Evolutionary conservation across 495 filamentous ascomycete genomes (phyloP), one percentile per base, ranked within the genome.

Genomic region (Trichoderma reesei): DNA sequence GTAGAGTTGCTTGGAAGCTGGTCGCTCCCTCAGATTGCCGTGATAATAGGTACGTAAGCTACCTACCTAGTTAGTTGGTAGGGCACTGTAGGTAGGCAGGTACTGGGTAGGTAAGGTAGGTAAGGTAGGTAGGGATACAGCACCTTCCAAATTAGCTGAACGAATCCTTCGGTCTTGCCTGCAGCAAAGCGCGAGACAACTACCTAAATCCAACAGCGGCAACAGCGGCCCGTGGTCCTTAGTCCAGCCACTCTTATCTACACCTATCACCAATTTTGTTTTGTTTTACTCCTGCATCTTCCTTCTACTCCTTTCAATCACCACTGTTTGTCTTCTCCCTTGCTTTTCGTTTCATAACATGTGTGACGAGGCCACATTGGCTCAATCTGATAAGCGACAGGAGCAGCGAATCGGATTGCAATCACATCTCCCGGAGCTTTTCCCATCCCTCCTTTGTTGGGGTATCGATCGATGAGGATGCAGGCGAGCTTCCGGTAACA

Each of bases 141-240:
- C 26, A 26, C 26, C 26, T 26, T 26, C 26, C 26, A 26, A 26
- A 26, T 26, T 26, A 26, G 26, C 26, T 26, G 26, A 26, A 26
- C 26, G 26, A 26, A 26, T 26, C 26, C 26, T 26, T 26, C 20
- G n/a, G n/a, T 31, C 44, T 48, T 48, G 44, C 44, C 44, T 48
- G 44, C 44, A 5, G 42, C 16, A 14, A 13, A 14, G 11, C 3
- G 16, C 4, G 16, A 39, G 6, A 39, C 38, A 39, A 39, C 38
- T 11, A 10, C 51, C 51, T 14, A 34, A 20, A 56, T 20, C 16
- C 51, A 56, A 33, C 31, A 33, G 51, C 20, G 51, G 51, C 51
- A 56, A 56, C 9, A 56, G 18, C 51, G 51, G 51, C 51, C 51
- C 51, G 51, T n/a, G 44, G 51, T 56, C 26, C 51, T 26, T 56